Base-by-base conservation (phyloP, 345 rosid species). In the Arabis alpina region DNA sequence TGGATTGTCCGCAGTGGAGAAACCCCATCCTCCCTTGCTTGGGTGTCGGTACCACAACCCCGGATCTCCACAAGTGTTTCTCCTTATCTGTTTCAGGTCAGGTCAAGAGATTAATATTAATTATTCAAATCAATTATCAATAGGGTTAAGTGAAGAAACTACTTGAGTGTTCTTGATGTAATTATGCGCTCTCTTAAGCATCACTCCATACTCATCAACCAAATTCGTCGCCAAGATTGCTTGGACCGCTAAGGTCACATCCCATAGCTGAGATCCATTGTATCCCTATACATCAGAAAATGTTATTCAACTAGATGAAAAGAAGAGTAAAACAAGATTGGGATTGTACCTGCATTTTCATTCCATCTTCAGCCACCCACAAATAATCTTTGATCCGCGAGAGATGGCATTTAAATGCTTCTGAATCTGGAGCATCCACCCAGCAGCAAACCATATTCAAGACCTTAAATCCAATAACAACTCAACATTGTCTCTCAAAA, bases 221-320 rank as follows among this genome's bases (percentile, higher is more conserved):
- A 83, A 69, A 8, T 80, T 72, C 15, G 97, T 80, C 0, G 92
- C 73, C 16, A 81, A 54, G 48, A 88, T 77, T 56, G 84, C 86
- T 67, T 88, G 97, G 43, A 85, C 82, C 13, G 90, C 80, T 13
- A 90, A 84, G 8, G 70, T 44, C 23, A 79, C 85, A 53, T 90
- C 94, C 97, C 94, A 90, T 2, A 82, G 41, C 62, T 90, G 97
- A 56, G 87, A 79, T 2, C 97, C 97, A 12, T 84, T 85, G 68
- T 86, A 81, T 30, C 87, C 93, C 87, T 88, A 42, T 30, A 55
- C 50, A 27, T 34, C 3, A 37, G 0, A 30, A 30, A 30, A 67
- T 67, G 10, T 11, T 2, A n/a, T 42, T 66, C 39, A 44, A 23
- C 8, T 15, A 0, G 45, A 44, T 23, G 1, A 4, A 36, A 44